phyloP scores from a whole-genome alignment of 1,284 basidiomycete genomes.

The Cutaneotrichosporon cavernicola region DNA sequence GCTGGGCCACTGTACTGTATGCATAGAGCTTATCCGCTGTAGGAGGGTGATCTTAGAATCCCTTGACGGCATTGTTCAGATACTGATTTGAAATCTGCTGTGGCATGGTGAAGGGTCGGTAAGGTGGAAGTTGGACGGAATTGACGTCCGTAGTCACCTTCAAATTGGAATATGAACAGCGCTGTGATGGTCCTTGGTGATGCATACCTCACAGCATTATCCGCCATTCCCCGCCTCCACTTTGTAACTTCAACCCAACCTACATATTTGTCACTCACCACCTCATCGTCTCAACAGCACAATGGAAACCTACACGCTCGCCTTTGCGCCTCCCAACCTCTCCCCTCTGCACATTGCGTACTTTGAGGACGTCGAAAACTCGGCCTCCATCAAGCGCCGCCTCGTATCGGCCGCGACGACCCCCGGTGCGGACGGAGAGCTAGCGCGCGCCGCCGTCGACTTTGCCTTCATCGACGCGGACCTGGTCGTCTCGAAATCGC shows the following conservation, averaged over 20 bases:
- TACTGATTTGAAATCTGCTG: no score
- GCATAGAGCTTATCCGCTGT: neutral
- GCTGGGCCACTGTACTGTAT: constrained; percentile 7
- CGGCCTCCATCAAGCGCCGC: constrained; percentile 61
- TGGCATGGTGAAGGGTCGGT: no score
- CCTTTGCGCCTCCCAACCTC: constrained; percentile 41
- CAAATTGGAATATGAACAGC: no score
- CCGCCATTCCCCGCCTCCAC: no score
- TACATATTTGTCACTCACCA: neutral
- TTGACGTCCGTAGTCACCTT: no score
- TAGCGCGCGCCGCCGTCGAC: constrained; percentile 69
- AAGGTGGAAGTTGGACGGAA: no score
- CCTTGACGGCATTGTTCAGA: no score
- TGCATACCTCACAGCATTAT: no score
- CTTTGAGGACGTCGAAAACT: constrained; percentile 67
- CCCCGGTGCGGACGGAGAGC: constrained; percentile 63
- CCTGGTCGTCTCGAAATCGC: constrained; percentile 54
- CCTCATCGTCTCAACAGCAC: neutral
- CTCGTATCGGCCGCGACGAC: constrained; percentile 68
- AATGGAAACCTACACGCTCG: constrained; percentile 54
- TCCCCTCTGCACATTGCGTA: constrained; percentile 63
- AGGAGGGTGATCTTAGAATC: no score
- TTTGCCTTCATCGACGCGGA: constrained; percentile 83
- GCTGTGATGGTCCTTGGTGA: no score
- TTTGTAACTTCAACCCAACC: no score